Percentiles rank a stretch among this genome's conserved stretches.
These are phyloP conservation scores for Bertia moriformis DNA, from an alignment of 2,329 filamentous ascomycete genomes.

Conservation along the genomic window DNA sequence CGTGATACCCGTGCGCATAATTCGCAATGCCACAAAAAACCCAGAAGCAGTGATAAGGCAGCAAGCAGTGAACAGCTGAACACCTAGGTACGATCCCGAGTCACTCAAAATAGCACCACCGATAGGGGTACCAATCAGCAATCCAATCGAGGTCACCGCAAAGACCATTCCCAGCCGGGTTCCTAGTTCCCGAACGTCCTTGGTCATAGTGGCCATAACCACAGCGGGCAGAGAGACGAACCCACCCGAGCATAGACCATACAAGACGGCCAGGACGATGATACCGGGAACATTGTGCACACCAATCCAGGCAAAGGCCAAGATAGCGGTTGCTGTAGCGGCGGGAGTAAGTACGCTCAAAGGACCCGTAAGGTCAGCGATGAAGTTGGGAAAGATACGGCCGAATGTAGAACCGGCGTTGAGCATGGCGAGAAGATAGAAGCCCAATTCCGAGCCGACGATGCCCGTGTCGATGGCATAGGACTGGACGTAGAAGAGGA, in stretches of 20 bases:
- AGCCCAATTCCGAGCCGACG: slow-evolving; percentile 7
- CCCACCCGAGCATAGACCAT: slow-evolving; percentile 29
- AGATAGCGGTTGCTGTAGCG: slow-evolving; percentile 14
- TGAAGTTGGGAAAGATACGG: slow-evolving; percentile 25
- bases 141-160: slow-evolving; percentile 22
- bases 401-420: slow-evolving; percentile 30
- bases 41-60: background rate
- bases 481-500: slow-evolving; percentile 11
- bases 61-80: background rate
- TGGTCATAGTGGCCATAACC: slow-evolving; percentile 9
- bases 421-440: slow-evolving; percentile 26
- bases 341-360: slow-evolving; percentile 20
- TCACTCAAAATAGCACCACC: slow-evolving; percentile 28
- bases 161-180: slow-evolving; percentile 26
- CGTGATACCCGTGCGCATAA: background rate
- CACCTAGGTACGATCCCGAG: background rate
- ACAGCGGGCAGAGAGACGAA: slow-evolving; percentile 25
- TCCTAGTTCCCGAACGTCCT: slow-evolving; percentile 13
- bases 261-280: slow-evolving; percentile 24
- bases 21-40: background rate
- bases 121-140: slow-evolving; percentile 33
- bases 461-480: slow-evolving; percentile 8
- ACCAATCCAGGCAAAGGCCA: slow-evolving; percentile 24
- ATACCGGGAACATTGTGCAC: slow-evolving; percentile 18
- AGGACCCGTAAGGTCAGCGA: slow-evolving; percentile 26